Evolutionary conservation across 495 filamentous ascomycete genomes (phyloP).

Genomic region (Ascobolus immersus): DNA sequence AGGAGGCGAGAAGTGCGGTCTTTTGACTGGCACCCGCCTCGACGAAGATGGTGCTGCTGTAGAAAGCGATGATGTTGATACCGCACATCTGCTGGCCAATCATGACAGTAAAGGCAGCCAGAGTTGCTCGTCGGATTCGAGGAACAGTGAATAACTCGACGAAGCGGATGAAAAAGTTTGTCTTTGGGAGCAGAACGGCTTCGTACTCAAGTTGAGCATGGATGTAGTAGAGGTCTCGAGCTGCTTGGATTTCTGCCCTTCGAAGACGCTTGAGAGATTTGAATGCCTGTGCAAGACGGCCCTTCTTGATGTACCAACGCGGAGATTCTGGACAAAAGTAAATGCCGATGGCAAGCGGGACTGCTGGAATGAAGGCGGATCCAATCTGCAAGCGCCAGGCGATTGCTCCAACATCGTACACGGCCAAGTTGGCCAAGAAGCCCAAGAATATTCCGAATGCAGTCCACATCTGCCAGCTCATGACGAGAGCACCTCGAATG

Average conservation of each 20-base stretch:
- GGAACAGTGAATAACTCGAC: conserved; percentile 32
- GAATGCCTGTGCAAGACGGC: conserved; percentile 36
- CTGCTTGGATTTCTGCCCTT: conserved; percentile 49
- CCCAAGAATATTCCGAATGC: conserved; percentile 60
- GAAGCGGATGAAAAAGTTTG: conserved; percentile 30
- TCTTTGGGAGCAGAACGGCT: conserved; percentile 13
- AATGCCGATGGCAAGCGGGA: conserved; percentile 33
- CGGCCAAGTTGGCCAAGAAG: conserved; percentile 41
- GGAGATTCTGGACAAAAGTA: conserved; percentile 46
- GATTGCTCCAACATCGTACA: too few relatives aligned
- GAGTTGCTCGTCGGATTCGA: conserved; percentile 34
- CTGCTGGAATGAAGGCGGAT: conserved; percentile 43
- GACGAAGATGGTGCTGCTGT: conserved; percentile 47
- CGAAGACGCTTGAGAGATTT: too few relatives aligned
- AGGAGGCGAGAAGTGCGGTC: conserved; percentile 42
- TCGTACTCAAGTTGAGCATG: conserved; percentile 26
- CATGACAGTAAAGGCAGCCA: conserved; percentile 42
- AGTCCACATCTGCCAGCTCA: conserved; percentile 72
- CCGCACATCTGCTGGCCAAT: conserved; percentile 71
- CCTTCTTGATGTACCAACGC: conserved; percentile 47
- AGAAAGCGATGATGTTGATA: too few relatives aligned
- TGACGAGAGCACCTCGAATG: conserved; percentile 56
- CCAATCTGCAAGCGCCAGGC: conserved; percentile 55
- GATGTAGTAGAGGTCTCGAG: conserved; percentile 52
- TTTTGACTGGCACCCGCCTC: conserved; percentile 32